Conservation (phyloP, 495 filamentous ascomycete species). For the Xylaria grammica region DNA sequence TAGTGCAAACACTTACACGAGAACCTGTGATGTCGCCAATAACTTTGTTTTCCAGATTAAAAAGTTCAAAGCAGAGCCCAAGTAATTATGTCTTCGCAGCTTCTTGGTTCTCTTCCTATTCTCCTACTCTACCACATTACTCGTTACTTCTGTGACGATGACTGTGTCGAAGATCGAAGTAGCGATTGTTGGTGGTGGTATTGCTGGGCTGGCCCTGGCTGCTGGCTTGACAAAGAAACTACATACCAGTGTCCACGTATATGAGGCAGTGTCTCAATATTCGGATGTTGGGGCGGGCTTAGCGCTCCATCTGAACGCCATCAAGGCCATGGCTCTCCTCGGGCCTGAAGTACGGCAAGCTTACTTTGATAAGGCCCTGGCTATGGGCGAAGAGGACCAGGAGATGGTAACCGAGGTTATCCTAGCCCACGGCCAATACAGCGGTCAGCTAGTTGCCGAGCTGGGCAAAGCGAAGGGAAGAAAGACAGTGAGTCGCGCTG, state of each 20-base stretch:
- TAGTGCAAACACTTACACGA: not conserved
- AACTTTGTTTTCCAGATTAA: not conserved
- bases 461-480: conserved; percentile 45
- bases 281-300: conserved; percentile 46
- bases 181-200: conserved; percentile 45
- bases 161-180: conserved; percentile 29
- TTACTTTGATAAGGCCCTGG: conserved; percentile 42
- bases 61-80: not conserved
- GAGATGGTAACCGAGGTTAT: conserved; percentile 44
- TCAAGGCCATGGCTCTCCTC: conserved; percentile 42
- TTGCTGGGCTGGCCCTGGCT: conserved; percentile 43
- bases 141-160: conserved; percentile 6
- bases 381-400: conserved; percentile 39
- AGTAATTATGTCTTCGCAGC: not conserved
- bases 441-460: conserved; percentile 41
- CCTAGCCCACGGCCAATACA: conserved; percentile 37
- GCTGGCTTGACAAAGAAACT: conserved; percentile 38
- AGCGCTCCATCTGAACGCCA: conserved; percentile 45
- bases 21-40: not conserved
- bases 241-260: conserved; percentile 40
- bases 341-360: conserved; percentile 40
- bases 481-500: conserved; percentile 45
- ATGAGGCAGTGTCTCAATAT: conserved; percentile 37
- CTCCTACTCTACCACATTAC: not conserved
- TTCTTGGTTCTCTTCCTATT: not conserved